Conservation (phyloP, 2,329 filamentous ascomycete species). For the Calonectria ilicicola region DNA sequence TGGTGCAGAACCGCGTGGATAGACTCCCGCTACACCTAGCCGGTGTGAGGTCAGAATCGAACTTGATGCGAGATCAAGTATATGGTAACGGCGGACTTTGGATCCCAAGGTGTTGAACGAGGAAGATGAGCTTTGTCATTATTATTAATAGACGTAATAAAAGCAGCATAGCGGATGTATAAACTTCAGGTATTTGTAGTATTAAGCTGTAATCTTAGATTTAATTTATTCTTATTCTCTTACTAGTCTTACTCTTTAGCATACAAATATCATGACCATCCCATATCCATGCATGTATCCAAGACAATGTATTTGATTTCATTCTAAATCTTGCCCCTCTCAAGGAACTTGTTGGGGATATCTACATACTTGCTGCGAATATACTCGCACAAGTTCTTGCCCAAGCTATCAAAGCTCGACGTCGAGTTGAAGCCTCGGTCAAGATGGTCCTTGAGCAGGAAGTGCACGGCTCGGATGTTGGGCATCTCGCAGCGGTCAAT, state of each 20-base stretch:
- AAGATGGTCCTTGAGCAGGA: constrained; percentile 59
- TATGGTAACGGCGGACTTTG: constrained; percentile 64
- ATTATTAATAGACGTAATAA: not conserved
- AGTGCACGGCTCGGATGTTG: constrained; percentile 48
- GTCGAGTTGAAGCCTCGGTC: constrained; percentile 52
- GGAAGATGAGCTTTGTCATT: not conserved
- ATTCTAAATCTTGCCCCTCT: constrained; percentile 49
- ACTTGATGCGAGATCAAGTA: constrained; percentile 60
- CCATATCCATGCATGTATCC: not conserved
- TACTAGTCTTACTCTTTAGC: not conserved
- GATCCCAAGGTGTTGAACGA: constrained; percentile 47
- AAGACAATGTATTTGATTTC: not conserved
- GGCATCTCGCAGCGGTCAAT: constrained; percentile 59
- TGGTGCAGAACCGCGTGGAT: constrained; percentile 67
- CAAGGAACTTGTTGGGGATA: constrained; percentile 54
- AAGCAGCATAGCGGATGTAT: not conserved
- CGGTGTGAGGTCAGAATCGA: constrained; percentile 66
- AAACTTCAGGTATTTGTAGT: not conserved
- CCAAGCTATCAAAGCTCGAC: constrained; percentile 52
- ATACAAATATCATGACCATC: not conserved
- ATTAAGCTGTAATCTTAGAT: not conserved
- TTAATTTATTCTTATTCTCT: not conserved
- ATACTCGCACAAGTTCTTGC: constrained; percentile 58
- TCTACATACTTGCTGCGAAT: constrained; percentile 56
- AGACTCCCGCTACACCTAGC: constrained; percentile 68